These are phyloP conservation scores for Cryptococcus depauperatus DNA, from an alignment of 1,284 basidiomycete genomes.

Conservation along the genomic window DNA sequence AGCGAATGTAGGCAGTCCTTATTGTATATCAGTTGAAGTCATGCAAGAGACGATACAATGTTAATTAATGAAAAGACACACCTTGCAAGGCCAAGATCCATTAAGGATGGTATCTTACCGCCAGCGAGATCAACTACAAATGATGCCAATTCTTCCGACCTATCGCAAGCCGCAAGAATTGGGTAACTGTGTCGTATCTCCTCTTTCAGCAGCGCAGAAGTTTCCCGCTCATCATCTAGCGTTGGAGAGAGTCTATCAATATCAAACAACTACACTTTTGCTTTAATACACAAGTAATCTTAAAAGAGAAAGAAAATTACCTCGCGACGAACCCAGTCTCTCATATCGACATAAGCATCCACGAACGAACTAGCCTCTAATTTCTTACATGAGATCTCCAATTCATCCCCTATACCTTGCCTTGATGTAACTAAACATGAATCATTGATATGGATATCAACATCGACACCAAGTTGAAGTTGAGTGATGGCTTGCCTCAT, in stretches of 20 bases:
- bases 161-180: slow-evolving; percentile 15
- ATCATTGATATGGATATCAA: background rate
- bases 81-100: slow-evolving; percentile 17
- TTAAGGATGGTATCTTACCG: slow-evolving; percentile 1
- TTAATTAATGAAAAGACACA: slow-evolving; percentile 7
- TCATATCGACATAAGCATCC: slow-evolving; percentile 51
- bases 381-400: slow-evolving; percentile 2
- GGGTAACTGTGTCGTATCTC: slow-evolving; percentile 17
- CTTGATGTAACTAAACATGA: too few species aligned
- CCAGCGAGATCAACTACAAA: slow-evolving; percentile 38
- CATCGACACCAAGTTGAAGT: slow-evolving; percentile 51
- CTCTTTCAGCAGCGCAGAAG: slow-evolving; percentile 48
- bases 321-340: slow-evolving; percentile 44
- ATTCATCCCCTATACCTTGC: slow-evolving; percentile 1
- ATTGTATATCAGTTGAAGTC: background rate
- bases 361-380: slow-evolving; percentile 44
- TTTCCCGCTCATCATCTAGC: slow-evolving; percentile 57
- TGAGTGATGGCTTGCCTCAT: slow-evolving; percentile 54
- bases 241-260: slow-evolving; percentile 42
- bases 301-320: slow-evolving; percentile 38
- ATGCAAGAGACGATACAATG: background rate
- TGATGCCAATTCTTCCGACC: slow-evolving; percentile 22
- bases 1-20: slow-evolving; percentile 29
- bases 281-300: too few species aligned
- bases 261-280: slow-evolving; percentile 46